Conservation (phyloP, 1,284 basidiomycete genomes). For the Lentinula novae-zelandiae region DNA sequence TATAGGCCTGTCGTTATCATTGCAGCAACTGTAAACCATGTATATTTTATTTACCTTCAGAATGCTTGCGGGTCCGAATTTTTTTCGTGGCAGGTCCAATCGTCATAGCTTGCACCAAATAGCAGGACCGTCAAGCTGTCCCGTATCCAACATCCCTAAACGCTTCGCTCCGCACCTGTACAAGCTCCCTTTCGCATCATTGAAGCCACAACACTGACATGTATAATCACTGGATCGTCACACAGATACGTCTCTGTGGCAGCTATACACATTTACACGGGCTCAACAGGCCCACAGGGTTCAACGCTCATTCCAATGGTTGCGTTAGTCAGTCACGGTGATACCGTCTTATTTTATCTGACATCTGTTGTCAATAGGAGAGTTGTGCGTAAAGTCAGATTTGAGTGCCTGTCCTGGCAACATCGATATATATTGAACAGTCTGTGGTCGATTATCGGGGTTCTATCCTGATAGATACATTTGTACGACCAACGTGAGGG, state of each 20-base stretch:
- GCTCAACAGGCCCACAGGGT: constrained; percentile 13
- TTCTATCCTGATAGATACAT: constrained; percentile 45
- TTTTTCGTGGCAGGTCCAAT: neutral
- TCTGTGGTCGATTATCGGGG: constrained; percentile 47
- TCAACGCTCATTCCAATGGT: constrained; percentile 40
- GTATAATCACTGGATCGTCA: neutral
- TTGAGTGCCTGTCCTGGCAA: neutral
- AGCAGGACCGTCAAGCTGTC: neutral
- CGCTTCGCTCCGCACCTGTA: neutral
- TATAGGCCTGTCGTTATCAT: neutral
- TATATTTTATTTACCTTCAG: neutral
- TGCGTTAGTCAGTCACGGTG: constrained; percentile 35
- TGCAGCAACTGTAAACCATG: neutral
- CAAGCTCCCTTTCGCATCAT: neutral
- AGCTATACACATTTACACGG: constrained; percentile 32
- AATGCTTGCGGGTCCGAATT: neutral
- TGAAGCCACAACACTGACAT: neutral
- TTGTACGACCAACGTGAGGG: constrained; percentile 52
- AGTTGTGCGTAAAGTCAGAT: constrained; percentile 16
- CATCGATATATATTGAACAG: neutral
- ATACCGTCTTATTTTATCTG: neutral
- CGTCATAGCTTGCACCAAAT: neutral
- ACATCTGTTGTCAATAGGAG: constrained; percentile 21
- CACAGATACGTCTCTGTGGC: constrained; percentile 44
- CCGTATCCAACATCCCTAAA: neutral